A percentile compares a stretch with the other conserved stretches of the same genome.
Evolutionary conservation across 768 basidiomycete genomes (phyloP).

Genomic region (Lanmaoa pseudosensibilis): DNA sequence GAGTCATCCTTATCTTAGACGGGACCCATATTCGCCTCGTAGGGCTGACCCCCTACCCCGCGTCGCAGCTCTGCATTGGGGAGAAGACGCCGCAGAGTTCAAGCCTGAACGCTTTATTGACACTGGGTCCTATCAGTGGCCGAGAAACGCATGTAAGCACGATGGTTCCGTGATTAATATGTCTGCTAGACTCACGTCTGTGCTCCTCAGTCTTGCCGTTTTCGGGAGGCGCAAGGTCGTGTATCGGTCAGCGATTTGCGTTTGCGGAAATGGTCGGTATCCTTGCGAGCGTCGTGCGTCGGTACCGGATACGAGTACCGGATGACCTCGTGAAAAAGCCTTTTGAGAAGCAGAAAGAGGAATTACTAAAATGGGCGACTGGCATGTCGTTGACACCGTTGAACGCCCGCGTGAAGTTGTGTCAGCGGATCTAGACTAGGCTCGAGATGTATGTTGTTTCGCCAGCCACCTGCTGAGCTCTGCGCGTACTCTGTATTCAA

Average conservation of each 20-base stretch:
- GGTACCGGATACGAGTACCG: conserved; percentile 43
- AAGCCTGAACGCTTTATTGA: conserved; percentile 53
- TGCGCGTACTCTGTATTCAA: neutral
- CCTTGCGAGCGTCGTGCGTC: conserved; percentile 44
- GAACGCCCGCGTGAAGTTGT: conserved; percentile 27
- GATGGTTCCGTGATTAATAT: neutral
- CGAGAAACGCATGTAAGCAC: conserved; percentile 47
- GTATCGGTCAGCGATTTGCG: conserved; percentile 53
- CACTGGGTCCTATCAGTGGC: conserved; percentile 49
- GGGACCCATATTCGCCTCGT: neutral
- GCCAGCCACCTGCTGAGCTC: neutral
- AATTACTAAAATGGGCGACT: conserved; percentile 38
- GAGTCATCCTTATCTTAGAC: conserved; percentile 12
- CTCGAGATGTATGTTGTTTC: neutral
- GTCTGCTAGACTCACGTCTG: neutral
- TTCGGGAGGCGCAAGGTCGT: conserved; percentile 44
- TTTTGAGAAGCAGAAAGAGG: conserved; percentile 34
- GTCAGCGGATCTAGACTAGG: conserved; percentile 12
- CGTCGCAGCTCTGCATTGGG: conserved; percentile 49
- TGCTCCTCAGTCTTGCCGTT: conserved; percentile 42
- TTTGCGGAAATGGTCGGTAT: conserved; percentile 42
- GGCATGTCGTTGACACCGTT: conserved; percentile 38
- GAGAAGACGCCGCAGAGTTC: conserved; percentile 44
- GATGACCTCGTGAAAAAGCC: conserved; percentile 32
- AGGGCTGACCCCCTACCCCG: neutral